Evolutionary conservation across 1,284 basidiomycete genomes (phyloP).

Genomic region (Bondarzewia mesenterica): DNA sequence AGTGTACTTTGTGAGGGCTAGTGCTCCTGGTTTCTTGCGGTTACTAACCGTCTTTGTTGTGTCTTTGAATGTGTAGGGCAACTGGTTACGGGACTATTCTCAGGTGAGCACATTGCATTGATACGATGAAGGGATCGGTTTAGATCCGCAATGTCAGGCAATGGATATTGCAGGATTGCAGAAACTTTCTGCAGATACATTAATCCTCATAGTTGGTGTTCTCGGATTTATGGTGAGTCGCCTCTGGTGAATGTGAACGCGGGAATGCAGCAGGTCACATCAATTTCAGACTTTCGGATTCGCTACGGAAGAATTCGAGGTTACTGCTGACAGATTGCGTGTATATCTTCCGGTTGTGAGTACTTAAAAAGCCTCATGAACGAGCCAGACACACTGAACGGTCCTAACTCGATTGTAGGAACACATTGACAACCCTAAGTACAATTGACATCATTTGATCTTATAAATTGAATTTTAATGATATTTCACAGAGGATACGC

Average conservation of each 20-base stretch:
- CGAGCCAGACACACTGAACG: background rate
- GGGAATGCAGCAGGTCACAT: background rate
- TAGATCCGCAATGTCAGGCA: conserved; percentile 33
- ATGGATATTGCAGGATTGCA: conserved; percentile 72
- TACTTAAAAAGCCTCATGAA: conserved; percentile 17
- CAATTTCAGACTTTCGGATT: conserved; percentile 56
- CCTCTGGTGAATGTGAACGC: background rate
- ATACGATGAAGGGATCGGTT: background rate
- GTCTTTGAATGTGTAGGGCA: conserved; percentile 46
- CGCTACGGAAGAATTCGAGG: conserved; percentile 70
- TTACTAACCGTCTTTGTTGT: background rate
- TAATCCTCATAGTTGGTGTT: conserved; percentile 67
- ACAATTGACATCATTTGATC: background rate
- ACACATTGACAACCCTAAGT: conserved; percentile 75
- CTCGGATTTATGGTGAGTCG: conserved; percentile 60
- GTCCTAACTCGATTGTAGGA: conserved; percentile 35
- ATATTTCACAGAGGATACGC: conserved; percentile 54
- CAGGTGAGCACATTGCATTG: conserved; percentile 29
- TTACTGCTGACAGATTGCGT: conserved; percentile 76
- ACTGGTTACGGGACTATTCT: conserved; percentile 59
- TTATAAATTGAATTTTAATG: background rate
- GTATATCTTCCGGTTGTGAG: conserved; percentile 68
- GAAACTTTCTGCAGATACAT: conserved; percentile 56
- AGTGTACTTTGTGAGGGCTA: conserved; percentile 52
- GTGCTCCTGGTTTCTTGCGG: background rate